These are phyloP conservation scores for Darksidea phi DNA, from an alignment of 495 filamentous ascomycete genomes.

Conservation along the genomic window DNA sequence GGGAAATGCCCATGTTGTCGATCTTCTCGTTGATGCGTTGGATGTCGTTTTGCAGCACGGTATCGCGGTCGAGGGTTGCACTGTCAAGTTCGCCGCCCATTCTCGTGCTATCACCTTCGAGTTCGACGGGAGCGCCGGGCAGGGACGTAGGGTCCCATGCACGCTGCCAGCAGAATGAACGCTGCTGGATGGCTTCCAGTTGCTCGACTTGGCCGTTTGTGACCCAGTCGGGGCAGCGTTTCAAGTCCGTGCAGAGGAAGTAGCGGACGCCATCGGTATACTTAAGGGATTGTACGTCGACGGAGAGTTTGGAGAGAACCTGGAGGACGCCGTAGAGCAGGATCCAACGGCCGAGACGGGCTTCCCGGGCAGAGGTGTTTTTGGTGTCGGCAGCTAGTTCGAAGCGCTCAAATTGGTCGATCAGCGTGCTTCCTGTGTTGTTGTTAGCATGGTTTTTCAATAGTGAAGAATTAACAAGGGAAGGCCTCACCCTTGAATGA, in stretches of 20 bases:
- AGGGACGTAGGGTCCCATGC: slow-evolving; percentile 12
- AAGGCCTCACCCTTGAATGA: slow-evolving; percentile 45
- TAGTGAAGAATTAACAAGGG: not conserved
- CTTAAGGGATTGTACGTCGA: slow-evolving; percentile 60
- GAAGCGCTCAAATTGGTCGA: slow-evolving; percentile 63
- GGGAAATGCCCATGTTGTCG: slow-evolving; percentile 17
- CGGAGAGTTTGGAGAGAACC: slow-evolving; percentile 64
- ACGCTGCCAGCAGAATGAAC: slow-evolving; percentile 32
- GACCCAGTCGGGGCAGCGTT: slow-evolving; percentile 33
- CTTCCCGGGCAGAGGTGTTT: slow-evolving; percentile 27
- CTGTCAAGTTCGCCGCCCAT: slow-evolving; percentile 14
- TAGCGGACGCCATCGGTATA: slow-evolving; percentile 62
- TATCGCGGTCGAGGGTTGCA: slow-evolving; percentile 16
- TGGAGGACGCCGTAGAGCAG: slow-evolving; percentile 41
- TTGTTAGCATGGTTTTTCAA: slow-evolving; percentile 16
- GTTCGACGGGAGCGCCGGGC: slow-evolving; percentile 15
- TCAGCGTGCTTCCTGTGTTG: slow-evolving; percentile 47
- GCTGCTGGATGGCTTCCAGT: slow-evolving; percentile 28
- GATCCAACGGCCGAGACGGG: slow-evolving; percentile 40
- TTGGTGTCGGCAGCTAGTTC: slow-evolving; percentile 51
- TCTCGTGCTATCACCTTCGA: slow-evolving; percentile 8
- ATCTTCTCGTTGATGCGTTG: slow-evolving; percentile 32
- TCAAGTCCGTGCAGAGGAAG: slow-evolving; percentile 53
- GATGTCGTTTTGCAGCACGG: slow-evolving; percentile 28
- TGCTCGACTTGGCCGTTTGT: slow-evolving; percentile 19